Evolutionary conservation across 2,329 filamentous ascomycete genomes (phyloP).

Genomic region (Hypoxylon sp.): DNA sequence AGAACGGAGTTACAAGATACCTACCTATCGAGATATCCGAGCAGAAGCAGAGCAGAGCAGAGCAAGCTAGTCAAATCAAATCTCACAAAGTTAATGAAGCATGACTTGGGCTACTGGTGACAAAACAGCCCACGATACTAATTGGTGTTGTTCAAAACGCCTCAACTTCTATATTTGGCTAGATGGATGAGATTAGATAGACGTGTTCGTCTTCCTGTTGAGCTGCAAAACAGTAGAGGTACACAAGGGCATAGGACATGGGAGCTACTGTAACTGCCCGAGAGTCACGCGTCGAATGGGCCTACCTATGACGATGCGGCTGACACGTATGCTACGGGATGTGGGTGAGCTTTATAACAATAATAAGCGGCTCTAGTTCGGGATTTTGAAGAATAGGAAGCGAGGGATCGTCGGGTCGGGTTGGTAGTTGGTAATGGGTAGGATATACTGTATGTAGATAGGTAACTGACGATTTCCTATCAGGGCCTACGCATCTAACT

Average conservation of each 20-base stretch:
- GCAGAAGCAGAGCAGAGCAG: conserved; percentile 6
- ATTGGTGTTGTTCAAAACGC: conserved; percentile 7
- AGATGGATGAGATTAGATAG: conserved; percentile 5
- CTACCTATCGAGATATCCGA: conserved; percentile 22
- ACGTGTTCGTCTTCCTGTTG: conserved; percentile 27
- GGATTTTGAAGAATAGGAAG: conserved; percentile 25
- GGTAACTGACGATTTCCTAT: conserved; percentile 1
- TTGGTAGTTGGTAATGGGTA: conserved; percentile 7
- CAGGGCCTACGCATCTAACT: conserved; percentile 5
- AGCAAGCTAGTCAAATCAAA: conserved; percentile 30
- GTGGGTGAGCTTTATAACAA: conserved; percentile 18
- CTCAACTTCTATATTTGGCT: conserved; percentile 14
- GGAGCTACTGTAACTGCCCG: conserved; percentile 29
- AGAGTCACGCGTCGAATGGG: conserved; percentile 10
- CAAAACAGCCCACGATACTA: neutral
- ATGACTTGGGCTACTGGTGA: conserved; percentile 1
- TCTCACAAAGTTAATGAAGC: conserved; percentile 26
- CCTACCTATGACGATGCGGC: conserved; percentile 40
- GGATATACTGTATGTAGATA: conserved; percentile 14
- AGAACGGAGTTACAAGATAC: conserved; percentile 32
- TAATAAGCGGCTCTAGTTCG: conserved; percentile 29
- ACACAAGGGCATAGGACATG: conserved; percentile 6
- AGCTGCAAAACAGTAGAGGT: conserved; percentile 20
- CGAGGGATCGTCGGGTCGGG: neutral
- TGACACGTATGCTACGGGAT: conserved; percentile 41